Base-by-base conservation (phyloP, 2,329 filamentous ascomycete species). In the Rutstroemia sp. region DNA sequence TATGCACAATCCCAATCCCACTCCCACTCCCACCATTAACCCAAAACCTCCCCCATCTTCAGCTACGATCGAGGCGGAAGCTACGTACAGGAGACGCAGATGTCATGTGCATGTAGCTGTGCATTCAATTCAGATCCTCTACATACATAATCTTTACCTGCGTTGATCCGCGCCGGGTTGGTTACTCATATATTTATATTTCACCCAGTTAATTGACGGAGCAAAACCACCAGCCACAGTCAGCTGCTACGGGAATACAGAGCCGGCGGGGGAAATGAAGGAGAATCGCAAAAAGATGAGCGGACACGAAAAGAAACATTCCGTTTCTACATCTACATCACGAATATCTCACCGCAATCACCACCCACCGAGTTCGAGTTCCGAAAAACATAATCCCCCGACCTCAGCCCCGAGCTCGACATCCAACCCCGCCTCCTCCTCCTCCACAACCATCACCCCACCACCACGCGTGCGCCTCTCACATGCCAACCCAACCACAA, bases 301-400 rank as follows among this genome's bases (percentile, higher is more conserved):
- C 34, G 48, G 48, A 9, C 48, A 51, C 30, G 48, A 51, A n/a
- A 51, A 51, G 48, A 51, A 41, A 51, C n/a, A 19, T 17, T 45
- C 42, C 42, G 19, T 21, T 19, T 45, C 42, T 2, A 19, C 41
- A n/a, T 44, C 39, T 19, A 21, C 19, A 3, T 19, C 42, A 21
- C 27, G 27, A 30, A 30, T 30, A 30, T 30, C 27, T 3, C 42
- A 45, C 23, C 42, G 19, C 42, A 45, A 21, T 45, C 19, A 19
- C 17, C 38, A 41, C 17, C 42, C n/a, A 45, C 42, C 42, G 7
- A 19, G 10, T 45, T 23, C 42, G 19, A 45, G 42, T 21, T 45
- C 42, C n/a, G 42, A 45, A 21, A 45, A 45, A 45, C 42, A 45
- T 19, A 21, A 30, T 8, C 46, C 19, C 21, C 16, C 49, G 42